Evolutionary conservation across 768 basidiomycete genomes (phyloP), one percentile per base, ranked within the genome.

Genomic region (Lactarius sp.): DNA sequence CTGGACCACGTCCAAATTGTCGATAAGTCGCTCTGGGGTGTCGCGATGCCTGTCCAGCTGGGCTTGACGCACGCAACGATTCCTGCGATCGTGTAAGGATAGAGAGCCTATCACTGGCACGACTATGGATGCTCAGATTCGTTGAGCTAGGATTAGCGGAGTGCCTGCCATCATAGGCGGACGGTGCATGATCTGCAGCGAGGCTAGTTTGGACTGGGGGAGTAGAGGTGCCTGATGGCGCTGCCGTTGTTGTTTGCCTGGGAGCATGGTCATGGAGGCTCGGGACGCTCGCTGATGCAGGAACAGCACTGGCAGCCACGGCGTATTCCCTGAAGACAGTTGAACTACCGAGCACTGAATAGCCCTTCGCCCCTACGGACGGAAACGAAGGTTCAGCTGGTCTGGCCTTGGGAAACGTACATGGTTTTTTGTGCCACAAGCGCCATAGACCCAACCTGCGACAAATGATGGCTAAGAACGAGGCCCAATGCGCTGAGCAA

Each of bases 71-170:
- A 4, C 50, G 59, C 1, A 60, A 20, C 6, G 54, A 52, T 9
- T 56, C 49, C 34, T 34, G 41, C 9, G 59, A 60, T 31, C 14
- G 42, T n/a, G 63, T 46, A 18, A 60, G 22, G 6, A 56, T 39
- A 14, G 64, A 65, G 2, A 33, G 27, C 41, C 54, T 65, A 51
- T 60, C 59, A 39, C 50, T 52, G 49, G 64, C 59, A 14, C 52
- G 58, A 12, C 64, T 65, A 8, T 47, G 64, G 14, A 18, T 56
- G 51, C 59, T 64, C 41, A 60, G 34, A 49, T 52, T 56, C 18
- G 18, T 22, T n/a, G 54, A 31, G 14, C 59, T 60, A 47, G 34
- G 41, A n/a, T 51, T 37, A n/a, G 22, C 31, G 41, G 9, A 7
- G 49, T 3, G 22, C 47, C 13, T 44, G 6, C 5, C 12, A 4